A percentile compares a stretch with the other conserved stretches of the same genome.
These are phyloP conservation scores for Parasarocladium wereldwijsianum DNA, from an alignment of 2,329 filamentous ascomycete genomes.

Conservation along the genomic window DNA sequence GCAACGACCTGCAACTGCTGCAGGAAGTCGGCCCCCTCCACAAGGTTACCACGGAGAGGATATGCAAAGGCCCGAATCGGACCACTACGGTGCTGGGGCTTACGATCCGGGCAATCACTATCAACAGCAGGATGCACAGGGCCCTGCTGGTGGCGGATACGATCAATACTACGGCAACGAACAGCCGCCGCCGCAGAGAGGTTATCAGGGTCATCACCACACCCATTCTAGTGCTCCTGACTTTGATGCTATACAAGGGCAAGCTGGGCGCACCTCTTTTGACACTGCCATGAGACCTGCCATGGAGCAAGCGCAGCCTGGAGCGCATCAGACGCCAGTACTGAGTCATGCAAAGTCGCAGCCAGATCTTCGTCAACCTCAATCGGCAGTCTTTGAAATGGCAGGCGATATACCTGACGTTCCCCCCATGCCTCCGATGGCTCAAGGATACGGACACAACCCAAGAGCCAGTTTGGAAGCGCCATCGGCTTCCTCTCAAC, in stretches of 20 bases:
- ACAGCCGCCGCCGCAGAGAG: conserved; percentile 9
- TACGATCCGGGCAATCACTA: conserved; percentile 17
- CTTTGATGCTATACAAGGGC: conserved; percentile 24
- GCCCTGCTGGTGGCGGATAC: conserved; percentile 36
- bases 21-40: conserved; percentile 3
- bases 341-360: conserved; percentile 51
- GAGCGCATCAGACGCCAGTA: conserved; percentile 34
- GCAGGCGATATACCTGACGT: conserved; percentile 44
- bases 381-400: conserved; percentile 63
- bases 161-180: conserved; percentile 36
- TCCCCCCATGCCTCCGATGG: conserved; percentile 28
- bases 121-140: conserved; percentile 15
- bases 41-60: conserved; percentile 5
- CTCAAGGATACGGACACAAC: conserved; percentile 9
- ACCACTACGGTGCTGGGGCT: conserved; percentile 17
- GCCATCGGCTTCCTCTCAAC: not conserved
- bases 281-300: conserved; percentile 31
- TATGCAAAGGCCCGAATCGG: conserved; percentile 22
- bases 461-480: conserved; percentile 4
- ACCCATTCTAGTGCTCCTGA: conserved; percentile 19
- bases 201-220: not conserved
- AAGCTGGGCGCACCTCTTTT: conserved; percentile 26
- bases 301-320: conserved; percentile 28
- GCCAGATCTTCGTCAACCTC: conserved; percentile 47
- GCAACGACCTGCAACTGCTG: conserved; percentile 2